These are phyloP conservation scores for Corynespora cassiicola DNA, from an alignment of 2,329 filamentous ascomycete genomes.

Conservation along the genomic window DNA sequence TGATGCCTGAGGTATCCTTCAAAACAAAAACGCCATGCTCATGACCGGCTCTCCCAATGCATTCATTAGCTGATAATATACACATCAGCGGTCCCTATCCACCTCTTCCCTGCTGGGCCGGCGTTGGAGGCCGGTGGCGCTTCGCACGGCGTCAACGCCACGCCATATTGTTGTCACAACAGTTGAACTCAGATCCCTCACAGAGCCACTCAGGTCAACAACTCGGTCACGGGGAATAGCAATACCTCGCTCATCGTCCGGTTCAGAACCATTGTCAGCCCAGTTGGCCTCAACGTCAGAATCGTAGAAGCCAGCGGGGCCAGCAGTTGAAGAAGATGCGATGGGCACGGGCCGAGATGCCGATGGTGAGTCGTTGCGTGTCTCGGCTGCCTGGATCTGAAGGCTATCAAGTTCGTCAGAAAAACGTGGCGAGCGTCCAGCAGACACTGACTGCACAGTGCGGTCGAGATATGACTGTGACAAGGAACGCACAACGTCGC, in stretches of 20 bases:
- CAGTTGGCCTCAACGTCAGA: constrained; percentile 43
- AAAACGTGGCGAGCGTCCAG: constrained; percentile 20
- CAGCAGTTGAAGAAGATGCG: constrained; percentile 13
- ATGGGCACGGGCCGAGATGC: constrained; percentile 57
- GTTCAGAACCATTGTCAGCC: constrained; percentile 41
- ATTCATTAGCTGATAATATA: constrained; percentile 13
- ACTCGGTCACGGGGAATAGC: constrained; percentile 20
- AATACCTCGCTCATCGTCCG: constrained; percentile 47
- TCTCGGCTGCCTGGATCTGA: constrained; percentile 53
- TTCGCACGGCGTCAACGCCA: constrained; percentile 40
- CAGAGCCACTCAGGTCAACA: constrained; percentile 27
- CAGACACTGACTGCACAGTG: constrained; percentile 24
- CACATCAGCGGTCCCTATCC: constrained; percentile 39
- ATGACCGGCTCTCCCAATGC: constrained; percentile 15
- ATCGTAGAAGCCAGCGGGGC: constrained; percentile 12
- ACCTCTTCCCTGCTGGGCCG: constrained; percentile 37
- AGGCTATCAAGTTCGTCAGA: constrained; percentile 51
- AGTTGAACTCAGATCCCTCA: constrained; percentile 38
- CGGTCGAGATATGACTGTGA: constrained; percentile 42
- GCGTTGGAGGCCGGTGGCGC: constrained; percentile 34
- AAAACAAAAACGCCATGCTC: constrained; percentile 6
- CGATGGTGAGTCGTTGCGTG: constrained; percentile 56
- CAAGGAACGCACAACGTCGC: constrained; percentile 77
- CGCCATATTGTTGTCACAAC: constrained; percentile 44
- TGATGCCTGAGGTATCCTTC: constrained; percentile 9